Evolutionary conservation across 139 green algal species (phyloP), one percentile per base, ranked within the genome.

Genomic region (Micractinium sp.): DNA sequence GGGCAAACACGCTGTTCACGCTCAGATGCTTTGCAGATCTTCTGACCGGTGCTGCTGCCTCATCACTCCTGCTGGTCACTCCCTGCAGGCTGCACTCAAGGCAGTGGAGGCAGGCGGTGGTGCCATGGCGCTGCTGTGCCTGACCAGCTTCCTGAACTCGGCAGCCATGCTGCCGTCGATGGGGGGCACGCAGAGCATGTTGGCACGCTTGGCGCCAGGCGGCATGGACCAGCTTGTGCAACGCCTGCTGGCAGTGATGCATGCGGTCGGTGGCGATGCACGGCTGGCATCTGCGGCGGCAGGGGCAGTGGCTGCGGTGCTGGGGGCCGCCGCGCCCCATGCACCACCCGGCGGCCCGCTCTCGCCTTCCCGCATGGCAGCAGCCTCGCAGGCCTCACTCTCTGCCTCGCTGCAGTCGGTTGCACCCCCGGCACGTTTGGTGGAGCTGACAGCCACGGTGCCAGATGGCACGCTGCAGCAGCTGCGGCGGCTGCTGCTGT

Each of bases 401-500:
- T 61, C 82, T 12, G 39, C 82, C 63, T 73, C 61, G 66, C 3
- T 77, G 63, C 83, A 73, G 41, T 23, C 47, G 33, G 41, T 9
- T 1, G 35, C 12, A 16, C 61, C 41, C 41, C 85, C 41, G 4
- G 41, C 71, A 33, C 85, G 69, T 2, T 47, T 82, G 47, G 33
- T 22, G 3, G 71, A 88, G 31, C 41, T 88, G 18, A 29, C 85
- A 29, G 85, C 77, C 19, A 3, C 12, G 39, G 35, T 90, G 61
- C 75, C 61, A 5, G 63, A 75, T 39, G 36, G 23, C 19, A 38
- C 47, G 19, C 78, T 86, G 77, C 61, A 85, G 63, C 77, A 81
- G 78, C 86, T 86, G 78, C 39, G 88, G 39, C 41, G 47, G 13
- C 41, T 77, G 66, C 66, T 89, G 85, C 31, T 86, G 39, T 75